Base-by-base conservation (phyloP, 139 green algal species). In the Ulvella scutata region DNA sequence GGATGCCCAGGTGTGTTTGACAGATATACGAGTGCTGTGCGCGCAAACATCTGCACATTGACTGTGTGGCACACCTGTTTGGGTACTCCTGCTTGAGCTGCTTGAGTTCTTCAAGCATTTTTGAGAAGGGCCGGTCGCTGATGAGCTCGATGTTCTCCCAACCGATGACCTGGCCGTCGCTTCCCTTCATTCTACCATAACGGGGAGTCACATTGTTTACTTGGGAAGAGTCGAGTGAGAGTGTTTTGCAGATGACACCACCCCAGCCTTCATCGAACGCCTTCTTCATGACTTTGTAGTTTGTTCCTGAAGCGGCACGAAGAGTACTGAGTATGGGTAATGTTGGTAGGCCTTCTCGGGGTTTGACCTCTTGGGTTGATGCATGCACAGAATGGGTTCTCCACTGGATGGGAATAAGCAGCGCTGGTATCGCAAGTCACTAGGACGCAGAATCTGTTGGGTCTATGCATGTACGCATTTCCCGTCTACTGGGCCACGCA, bases 231-330 rank as follows among this genome's bases (percentile, higher is more conserved):
- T 87, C 10, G n/a, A 94, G 78, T 33, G 84, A 93, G 51, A 97
- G 82, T 1, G 93, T 97, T 74, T 99, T 99, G 81, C 86, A 91
- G 37, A 99, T 97, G 37, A 99, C 94, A 10, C 77, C 94, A n/a
- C 94, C 94, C 94, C 94, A 98, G 34, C 94, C 94, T 79, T 98
- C 94, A 34, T 98, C 91, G 77, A 98, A 98, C 0, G 94, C 94
- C 74, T 93, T 85, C 44, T 85, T 84, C 77, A 87, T 92, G 26
- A 90, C 87, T 7, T 86, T 77, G 81, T 95, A 96, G 85, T 97
- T 97, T 43, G 93, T 97, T 36, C 92, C 93, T 4, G 93, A 91
- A 3, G 92, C 92, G 1, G 87, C 85, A 37, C 40, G 40, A 59
- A 59, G n/a, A n/a, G n/a, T n/a, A n/a, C n/a, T n/a, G n/a, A n/a